phyloP scores from a whole-genome alignment of 2,329 filamentous ascomycete genomes.

The Fusarium proliferatum region DNA sequence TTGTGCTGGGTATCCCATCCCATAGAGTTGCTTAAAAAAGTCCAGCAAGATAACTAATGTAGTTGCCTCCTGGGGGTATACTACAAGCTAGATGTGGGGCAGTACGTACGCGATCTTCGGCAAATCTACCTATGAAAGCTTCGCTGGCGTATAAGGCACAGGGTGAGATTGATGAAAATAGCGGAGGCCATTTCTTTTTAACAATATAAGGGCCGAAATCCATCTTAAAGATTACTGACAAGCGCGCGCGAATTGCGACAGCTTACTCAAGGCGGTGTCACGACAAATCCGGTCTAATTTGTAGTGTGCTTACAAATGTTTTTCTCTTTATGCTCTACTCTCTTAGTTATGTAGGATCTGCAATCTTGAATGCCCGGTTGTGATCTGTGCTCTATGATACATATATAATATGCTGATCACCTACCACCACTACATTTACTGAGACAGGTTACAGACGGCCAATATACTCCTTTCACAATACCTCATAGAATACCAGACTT shows the following conservation, averaged over 20 bases:
- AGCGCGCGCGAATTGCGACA: not conserved
- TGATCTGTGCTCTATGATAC: not conserved
- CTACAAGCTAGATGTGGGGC: not conserved
- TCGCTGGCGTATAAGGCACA: not conserved
- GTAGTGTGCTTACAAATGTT: not conserved
- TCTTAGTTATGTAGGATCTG: not conserved
- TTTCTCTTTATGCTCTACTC: not conserved
- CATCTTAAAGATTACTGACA: not conserved
- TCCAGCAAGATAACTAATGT: no score
- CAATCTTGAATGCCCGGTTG: rapidly evolving
- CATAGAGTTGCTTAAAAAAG: not conserved
- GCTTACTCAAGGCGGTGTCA: not conserved
- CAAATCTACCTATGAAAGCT: not conserved
- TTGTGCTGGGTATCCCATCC: not conserved
- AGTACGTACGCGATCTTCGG: not conserved
- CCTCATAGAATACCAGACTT: not conserved
- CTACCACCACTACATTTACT: rapidly evolving
- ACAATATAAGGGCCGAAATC: not conserved
- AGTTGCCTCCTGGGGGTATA: not conserved
- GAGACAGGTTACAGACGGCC: not conserved
- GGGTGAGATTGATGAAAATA: not conserved
- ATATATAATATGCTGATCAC: not conserved
- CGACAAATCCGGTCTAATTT: not conserved
- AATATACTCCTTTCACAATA: not conserved
- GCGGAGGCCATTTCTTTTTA: not conserved